phyloP scores from a whole-genome alignment of 2,329 filamentous ascomycete genomes.

The Sordariomycetes sp. region DNA sequence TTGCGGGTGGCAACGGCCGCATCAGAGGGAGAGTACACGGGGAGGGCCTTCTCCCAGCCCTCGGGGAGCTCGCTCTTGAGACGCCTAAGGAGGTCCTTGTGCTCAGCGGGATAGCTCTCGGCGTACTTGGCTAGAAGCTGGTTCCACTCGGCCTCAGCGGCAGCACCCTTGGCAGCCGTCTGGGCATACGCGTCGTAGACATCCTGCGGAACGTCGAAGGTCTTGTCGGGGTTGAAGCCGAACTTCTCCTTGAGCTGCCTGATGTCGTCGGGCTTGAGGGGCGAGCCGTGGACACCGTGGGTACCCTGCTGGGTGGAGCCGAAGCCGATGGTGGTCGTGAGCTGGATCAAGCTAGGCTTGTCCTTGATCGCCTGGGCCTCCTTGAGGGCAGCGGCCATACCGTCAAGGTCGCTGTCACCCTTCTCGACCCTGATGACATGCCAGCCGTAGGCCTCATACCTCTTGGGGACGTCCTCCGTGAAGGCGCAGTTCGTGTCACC shows the following conservation, averaged over 20 bases:
- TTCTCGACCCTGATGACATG: constrained; percentile 76
- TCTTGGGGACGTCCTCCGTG: constrained; percentile 91
- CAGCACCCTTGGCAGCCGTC: constrained; percentile 76
- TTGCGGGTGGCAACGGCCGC: constrained; percentile 79
- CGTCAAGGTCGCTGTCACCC: constrained; percentile 79
- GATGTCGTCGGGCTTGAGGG: constrained; percentile 89
- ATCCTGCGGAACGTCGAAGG: constrained; percentile 85
- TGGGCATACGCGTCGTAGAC: constrained; percentile 88
- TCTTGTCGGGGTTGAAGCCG: constrained; percentile 90
- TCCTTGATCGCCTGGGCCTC: constrained; percentile 79
- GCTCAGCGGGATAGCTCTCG: constrained; percentile 65
- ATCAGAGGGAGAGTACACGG: constrained; percentile 81
- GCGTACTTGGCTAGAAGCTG: constrained; percentile 81
- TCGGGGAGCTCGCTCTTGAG: constrained; percentile 76
- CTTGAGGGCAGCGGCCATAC: constrained; percentile 80
- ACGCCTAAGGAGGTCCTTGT: constrained; percentile 73
- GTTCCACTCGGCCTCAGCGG: constrained; percentile 91
- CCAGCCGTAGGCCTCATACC: constrained; percentile 97
- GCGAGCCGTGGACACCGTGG: constrained; percentile 89
- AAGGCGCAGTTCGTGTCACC: constrained; percentile 94
- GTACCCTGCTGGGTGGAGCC: constrained; percentile 91
- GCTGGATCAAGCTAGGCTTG: constrained; percentile 95
- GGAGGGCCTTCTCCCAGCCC: constrained; percentile 91
- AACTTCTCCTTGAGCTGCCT: constrained; percentile 91
- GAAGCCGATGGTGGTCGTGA: constrained; percentile 94